phyloP scores from a whole-genome alignment of 768 basidiomycete genomes.

The Daedalea quercina region DNA sequence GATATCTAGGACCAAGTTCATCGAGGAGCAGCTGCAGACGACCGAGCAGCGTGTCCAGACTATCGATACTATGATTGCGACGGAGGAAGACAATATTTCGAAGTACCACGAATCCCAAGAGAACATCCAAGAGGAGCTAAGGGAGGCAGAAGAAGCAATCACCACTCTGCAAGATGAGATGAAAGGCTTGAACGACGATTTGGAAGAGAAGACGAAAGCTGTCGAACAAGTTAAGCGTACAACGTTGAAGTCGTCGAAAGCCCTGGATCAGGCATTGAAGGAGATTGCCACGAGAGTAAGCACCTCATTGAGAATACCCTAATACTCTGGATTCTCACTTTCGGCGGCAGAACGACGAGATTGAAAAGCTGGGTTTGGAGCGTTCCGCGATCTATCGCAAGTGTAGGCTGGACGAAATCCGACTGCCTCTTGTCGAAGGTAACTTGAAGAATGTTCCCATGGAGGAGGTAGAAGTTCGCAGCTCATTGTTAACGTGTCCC shows the following conservation, averaged over 20 bases:
- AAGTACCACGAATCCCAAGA: slow-evolving; percentile 50
- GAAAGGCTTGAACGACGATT: slow-evolving; percentile 46
- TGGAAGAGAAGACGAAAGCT: slow-evolving; percentile 67
- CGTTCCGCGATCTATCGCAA: slow-evolving; percentile 84
- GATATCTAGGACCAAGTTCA: slow-evolving; percentile 63
- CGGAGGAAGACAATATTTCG: slow-evolving; percentile 47
- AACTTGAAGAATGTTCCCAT: slow-evolving; percentile 84
- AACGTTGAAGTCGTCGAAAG: slow-evolving; percentile 62
- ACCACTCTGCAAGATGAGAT: slow-evolving; percentile 55
- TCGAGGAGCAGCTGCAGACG: slow-evolving; percentile 63
- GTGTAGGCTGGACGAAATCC: slow-evolving; percentile 90
- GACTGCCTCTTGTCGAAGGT: slow-evolving; percentile 70
- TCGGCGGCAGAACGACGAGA: slow-evolving; percentile 68
- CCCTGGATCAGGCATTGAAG: slow-evolving; percentile 82
- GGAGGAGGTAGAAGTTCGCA: slow-evolving; percentile 66
- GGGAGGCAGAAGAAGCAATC: slow-evolving; percentile 48
- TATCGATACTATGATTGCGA: slow-evolving; percentile 43
- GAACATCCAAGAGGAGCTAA: slow-evolving; percentile 53
- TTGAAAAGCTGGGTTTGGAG: slow-evolving; percentile 82
- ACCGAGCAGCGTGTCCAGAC: slow-evolving; percentile 56
- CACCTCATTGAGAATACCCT: background rate
- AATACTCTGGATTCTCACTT: background rate
- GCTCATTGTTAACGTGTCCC: background rate
- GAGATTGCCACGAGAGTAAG: slow-evolving; percentile 78
- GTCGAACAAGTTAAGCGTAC: slow-evolving; percentile 75